A percentile compares a stretch with the other conserved stretches of the same genome.
These are phyloP conservation scores for Leishmania aethiopica DNA, from an alignment of 208 protist genomes.

Conservation along the genomic window DNA sequence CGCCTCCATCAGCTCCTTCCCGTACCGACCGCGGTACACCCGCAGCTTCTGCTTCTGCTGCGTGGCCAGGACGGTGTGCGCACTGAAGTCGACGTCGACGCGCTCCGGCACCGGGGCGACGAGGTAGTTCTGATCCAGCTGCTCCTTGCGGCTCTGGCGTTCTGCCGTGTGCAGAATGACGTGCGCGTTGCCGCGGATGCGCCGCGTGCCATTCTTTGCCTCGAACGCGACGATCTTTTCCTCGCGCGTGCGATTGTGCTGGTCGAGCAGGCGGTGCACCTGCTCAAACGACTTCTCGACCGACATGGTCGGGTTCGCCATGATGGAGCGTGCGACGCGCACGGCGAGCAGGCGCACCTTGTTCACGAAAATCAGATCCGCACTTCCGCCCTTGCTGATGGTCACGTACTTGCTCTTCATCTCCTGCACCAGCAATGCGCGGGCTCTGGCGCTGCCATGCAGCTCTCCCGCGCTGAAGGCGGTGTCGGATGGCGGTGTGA, in stretches of 20 bases:
- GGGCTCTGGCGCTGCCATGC: slow-evolving; percentile 66
- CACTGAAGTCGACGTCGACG: slow-evolving; percentile 87
- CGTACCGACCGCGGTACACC: slow-evolving; percentile 83
- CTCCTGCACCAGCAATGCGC: slow-evolving; percentile 68
- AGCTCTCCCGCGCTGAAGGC: slow-evolving; percentile 36
- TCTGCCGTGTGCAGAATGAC: slow-evolving; percentile 60
- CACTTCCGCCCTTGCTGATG: slow-evolving; percentile 68
- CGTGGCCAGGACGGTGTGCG: slow-evolving; percentile 84
- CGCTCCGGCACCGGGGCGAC: slow-evolving; percentile 77
- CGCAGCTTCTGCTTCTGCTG: slow-evolving; percentile 92
- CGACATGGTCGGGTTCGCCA: slow-evolving; percentile 84
- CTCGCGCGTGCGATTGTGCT: slow-evolving; percentile 80
- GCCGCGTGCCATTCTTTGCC: slow-evolving; percentile 85
- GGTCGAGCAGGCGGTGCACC: slow-evolving; percentile 59
- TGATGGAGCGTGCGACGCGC: slow-evolving; percentile 81
- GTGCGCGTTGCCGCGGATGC: slow-evolving; percentile 82
- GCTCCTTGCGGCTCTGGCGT: slow-evolving; percentile 50
- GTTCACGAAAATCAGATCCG: slow-evolving; percentile 82
- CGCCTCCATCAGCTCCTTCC: slow-evolving; percentile 74
- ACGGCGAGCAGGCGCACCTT: slow-evolving; percentile 86
- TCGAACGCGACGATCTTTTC: slow-evolving; percentile 86
- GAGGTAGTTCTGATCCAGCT: slow-evolving; percentile 76
- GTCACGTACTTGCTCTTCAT: slow-evolving; percentile 81
- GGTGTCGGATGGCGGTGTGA: slow-evolving; percentile 73
- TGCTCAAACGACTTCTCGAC: slow-evolving; percentile 71